Conservation (phyloP, 306 rosid species). For the Pyrus communis region DNA sequence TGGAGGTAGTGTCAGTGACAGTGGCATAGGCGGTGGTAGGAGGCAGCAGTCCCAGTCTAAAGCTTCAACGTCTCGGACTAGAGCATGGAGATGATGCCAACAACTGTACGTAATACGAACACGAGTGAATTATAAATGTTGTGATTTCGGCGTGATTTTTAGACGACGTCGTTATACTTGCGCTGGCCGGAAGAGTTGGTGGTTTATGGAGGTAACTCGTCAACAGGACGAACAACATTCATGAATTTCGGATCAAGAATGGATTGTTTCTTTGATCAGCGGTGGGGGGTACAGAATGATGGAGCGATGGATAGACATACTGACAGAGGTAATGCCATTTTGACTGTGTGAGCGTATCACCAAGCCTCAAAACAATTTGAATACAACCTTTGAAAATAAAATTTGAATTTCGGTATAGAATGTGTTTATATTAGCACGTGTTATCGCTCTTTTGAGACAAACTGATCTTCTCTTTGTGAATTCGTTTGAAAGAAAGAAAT, state of each 20-base stretch:
- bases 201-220: not conserved
- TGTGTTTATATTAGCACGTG: not conserved
- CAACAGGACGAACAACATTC: not conserved
- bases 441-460: not conserved
- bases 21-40: conserved; percentile 50
- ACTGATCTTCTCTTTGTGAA: not conserved
- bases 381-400: not conserved
- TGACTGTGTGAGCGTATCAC: not conserved
- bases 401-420: not conserved
- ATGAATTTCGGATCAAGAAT: not conserved
- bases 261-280: not conserved
- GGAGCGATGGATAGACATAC: not conserved
- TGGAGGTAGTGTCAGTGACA: conserved; percentile 87
- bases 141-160: conserved; percentile 14
- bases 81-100: conserved; percentile 30
- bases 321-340: not conserved
- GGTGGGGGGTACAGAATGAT: not conserved
- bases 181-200: not conserved
- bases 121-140: not conserved
- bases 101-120: not conserved
- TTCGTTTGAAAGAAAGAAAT: not conserved
- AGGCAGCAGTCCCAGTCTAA: conserved; percentile 48
- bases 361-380: not conserved
- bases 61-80: conserved; percentile 35
- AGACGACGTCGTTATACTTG: conserved; percentile 8